Percentiles rank a stretch among this genome's conserved stretches.
These are phyloP conservation scores for Rhizophagus prolifer DNA, from an alignment of 192 early-diverging fungal species.

Conservation along the genomic window DNA sequence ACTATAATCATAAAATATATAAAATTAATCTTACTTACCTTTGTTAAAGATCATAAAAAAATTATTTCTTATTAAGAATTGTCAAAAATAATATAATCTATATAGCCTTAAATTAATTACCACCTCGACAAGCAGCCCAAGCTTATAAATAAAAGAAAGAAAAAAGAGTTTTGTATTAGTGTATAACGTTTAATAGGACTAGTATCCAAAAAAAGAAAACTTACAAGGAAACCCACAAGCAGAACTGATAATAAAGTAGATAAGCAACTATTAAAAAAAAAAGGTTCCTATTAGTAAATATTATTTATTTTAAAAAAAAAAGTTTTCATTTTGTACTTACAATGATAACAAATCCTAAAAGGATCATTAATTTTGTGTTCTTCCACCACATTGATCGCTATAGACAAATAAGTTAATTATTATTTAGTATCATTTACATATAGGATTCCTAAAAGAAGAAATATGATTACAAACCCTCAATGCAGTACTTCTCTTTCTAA, in stretches of 20 bases:
- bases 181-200: neutral
- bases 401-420: conserved; percentile 2
- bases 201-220: neutral
- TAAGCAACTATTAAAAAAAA: conserved; percentile 52
- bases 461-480: conserved; percentile 49
- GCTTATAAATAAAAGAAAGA: neutral
- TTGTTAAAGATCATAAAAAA: too few species aligned
- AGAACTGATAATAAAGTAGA: conserved; percentile 72
- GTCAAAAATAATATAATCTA: too few species aligned
- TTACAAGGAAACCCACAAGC: conserved; percentile 81
- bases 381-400: conserved; percentile 92
- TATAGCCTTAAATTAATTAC: neutral
- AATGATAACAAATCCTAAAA: conserved; percentile 57
- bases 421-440: neutral
- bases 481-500: conserved; percentile 83
- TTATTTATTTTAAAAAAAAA: neutral
- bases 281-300: too few species aligned
- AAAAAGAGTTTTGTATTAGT: too few species aligned
- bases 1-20: too few species aligned
- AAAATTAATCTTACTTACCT: too few species aligned
- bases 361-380: conserved; percentile 80
- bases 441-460: neutral
- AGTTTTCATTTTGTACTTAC: conserved; percentile 38
- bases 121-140: neutral
- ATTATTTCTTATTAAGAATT: too few species aligned